These are phyloP conservation scores for Aureobasidium vineae DNA, from an alignment of 2,329 filamentous ascomycete genomes.

Conservation along the genomic window DNA sequence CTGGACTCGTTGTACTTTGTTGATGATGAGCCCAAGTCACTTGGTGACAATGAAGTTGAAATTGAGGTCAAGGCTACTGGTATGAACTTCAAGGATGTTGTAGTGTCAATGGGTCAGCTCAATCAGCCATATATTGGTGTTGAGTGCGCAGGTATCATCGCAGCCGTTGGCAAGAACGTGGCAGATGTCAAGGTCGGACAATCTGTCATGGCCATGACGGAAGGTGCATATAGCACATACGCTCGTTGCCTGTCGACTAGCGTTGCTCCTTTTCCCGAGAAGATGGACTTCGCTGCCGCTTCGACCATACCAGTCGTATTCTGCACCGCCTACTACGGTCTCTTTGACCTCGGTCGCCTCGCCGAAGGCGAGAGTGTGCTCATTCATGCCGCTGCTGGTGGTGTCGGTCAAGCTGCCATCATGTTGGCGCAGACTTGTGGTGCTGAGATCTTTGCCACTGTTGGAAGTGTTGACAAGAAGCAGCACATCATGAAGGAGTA, in stretches of 20 bases:
- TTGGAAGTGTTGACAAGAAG: conserved; percentile 18
- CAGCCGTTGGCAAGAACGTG: conserved; percentile 10
- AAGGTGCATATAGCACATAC: conserved; percentile 17
- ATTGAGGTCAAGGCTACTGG: conserved; percentile 29
- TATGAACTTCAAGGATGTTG: conserved; percentile 31
- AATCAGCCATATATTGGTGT: conserved; percentile 21
- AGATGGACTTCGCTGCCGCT: conserved; percentile 31
- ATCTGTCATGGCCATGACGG: conserved; percentile 20
- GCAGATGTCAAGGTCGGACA: conserved; percentile 10
- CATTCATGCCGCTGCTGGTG: conserved; percentile 15
- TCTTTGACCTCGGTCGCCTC: conserved; percentile 35
- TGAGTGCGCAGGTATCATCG: conserved; percentile 22
- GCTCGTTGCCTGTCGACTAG: conserved; percentile 13
- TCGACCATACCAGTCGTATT: conserved; percentile 33
- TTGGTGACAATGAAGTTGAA: conserved; percentile 28
- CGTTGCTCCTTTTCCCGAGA: conserved; percentile 23
- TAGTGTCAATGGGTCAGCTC: conserved; percentile 27
- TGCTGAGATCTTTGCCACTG: conserved; percentile 20
- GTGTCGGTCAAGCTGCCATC: conserved; percentile 16
- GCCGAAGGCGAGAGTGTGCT: conserved; percentile 35
- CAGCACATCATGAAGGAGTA: conserved; percentile 16
- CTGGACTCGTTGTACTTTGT: conserved; percentile 23
- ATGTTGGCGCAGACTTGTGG: conserved; percentile 12
- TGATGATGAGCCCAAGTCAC: conserved; percentile 18
- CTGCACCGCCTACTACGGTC: conserved; percentile 34